These are phyloP conservation scores for Macrophomina pseudophaseolina DNA, from an alignment of 2,329 filamentous ascomycete species.

Conservation along the genomic window DNA sequence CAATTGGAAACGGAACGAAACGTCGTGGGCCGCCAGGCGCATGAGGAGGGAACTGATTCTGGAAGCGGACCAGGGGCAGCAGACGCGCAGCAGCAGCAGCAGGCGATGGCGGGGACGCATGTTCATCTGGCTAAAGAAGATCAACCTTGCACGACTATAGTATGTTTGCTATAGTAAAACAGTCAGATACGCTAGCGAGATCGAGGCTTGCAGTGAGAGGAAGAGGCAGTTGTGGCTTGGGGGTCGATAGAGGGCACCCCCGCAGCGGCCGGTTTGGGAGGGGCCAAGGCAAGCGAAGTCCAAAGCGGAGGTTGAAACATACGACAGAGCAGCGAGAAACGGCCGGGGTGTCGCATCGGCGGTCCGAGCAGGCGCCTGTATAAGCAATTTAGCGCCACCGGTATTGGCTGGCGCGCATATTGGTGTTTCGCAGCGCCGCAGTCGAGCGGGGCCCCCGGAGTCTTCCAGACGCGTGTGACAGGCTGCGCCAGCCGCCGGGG, in stretches of 20 bases:
- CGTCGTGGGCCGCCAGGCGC: conserved; percentile 27
- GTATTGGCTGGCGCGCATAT: conserved; percentile 17
- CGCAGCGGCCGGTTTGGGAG: not conserved
- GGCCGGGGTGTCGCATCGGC: conserved; percentile 21
- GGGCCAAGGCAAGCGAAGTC: not conserved
- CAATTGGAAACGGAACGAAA: conserved; percentile 37
- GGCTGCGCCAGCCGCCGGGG: not conserved
- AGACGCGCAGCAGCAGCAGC: not conserved
- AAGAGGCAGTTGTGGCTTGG: not conserved
- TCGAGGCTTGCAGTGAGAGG: not conserved
- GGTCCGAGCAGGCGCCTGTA: conserved; percentile 10
- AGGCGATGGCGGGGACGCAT: conserved; percentile 9
- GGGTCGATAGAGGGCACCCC: not conserved
- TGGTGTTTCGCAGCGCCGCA: not conserved
- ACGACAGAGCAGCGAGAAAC: not conserved
- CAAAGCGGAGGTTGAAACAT: not conserved
- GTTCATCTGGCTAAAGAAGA: conserved; percentile 16
- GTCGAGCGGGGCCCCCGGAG: not conserved
- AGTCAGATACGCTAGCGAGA: conserved; percentile 19
- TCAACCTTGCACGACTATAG: conserved; percentile 26
- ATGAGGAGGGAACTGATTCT: conserved; percentile 3
- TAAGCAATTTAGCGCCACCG: conserved; percentile 7
- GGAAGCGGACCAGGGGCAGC: not conserved
- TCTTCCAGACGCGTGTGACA: not conserved
- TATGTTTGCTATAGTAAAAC: conserved; percentile 32